Conservation (phyloP, 2,329 filamentous ascomycete species). For the Rhexocercosporidium sp. region DNA sequence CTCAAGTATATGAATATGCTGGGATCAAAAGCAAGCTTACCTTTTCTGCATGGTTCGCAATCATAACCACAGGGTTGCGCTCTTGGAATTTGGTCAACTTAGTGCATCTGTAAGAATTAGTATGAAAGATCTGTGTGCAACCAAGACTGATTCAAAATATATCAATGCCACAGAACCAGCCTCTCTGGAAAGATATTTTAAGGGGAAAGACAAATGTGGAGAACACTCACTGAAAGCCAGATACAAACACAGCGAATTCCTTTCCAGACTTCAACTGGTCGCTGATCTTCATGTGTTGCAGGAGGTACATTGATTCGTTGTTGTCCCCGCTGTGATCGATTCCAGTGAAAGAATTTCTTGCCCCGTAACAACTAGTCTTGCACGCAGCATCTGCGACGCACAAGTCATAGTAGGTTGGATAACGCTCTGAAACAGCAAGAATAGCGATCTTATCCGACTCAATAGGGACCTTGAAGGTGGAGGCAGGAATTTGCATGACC, state of each 20-base stretch:
- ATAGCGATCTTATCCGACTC: conserved; percentile 29
- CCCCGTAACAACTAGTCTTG: conserved; percentile 31
- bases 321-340: conserved; percentile 36
- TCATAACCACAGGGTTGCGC: conserved; percentile 29
- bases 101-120: conserved; percentile 6
- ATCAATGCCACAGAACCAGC: too few species aligned
- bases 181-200: too few species aligned
- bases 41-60: conserved; percentile 33
- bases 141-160: too few species aligned
- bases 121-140: neutral
- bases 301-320: conserved; percentile 26
- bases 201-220: neutral
- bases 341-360: conserved; percentile 30
- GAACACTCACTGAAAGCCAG: conserved; percentile 28
- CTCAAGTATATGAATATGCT: neutral
- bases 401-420: conserved; percentile 39
- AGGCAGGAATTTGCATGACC: conserved; percentile 32
- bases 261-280: conserved; percentile 22
- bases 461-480: conserved; percentile 31
- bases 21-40: neutral
- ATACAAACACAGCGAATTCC: conserved; percentile 36
- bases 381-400: conserved; percentile 34
- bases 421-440: conserved; percentile 33
- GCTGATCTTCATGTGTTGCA: conserved; percentile 32
- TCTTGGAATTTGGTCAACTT: conserved; percentile 29